Base-by-base conservation (phyloP, 768 basidiomycete species). In the Suillus subluteus region DNA sequence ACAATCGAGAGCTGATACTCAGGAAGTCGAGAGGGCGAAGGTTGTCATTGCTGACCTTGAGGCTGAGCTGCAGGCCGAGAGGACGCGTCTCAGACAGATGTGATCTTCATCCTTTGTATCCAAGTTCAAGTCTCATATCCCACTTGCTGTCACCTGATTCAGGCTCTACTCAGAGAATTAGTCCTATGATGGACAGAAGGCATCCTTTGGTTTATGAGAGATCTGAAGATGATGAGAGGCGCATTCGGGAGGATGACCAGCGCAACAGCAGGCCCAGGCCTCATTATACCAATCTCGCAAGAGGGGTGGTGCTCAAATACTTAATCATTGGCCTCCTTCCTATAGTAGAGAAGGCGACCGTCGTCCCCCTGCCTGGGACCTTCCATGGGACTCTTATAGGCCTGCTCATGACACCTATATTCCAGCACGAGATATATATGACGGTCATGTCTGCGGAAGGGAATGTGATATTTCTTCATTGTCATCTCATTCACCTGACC, bases 91-190 rank as follows among this genome's bases (percentile, higher is more conserved):
- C 62, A 80, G 91, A 66, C 79, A 82, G 9, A 79, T 94, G 72
- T 82, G 94, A 95, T 78, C 81, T 95, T 62, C 86, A 90, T 73
- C 94, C 94, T 55, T 77, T 94, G 52, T 87, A 94, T 73, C 94
- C 94, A 32, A 89, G 88, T 43, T 83, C 86, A 26, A 71, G 83
- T 35, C 83, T 88, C 73, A 84, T 94, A 72, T 78, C 86, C 32
- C 82, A 83, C 63, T 86, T 90, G 55, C 82, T 95, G 71, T 87
- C 88, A 46, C 80, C 88, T 0, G 80, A 88, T 74, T 91, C 88
- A 38, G 90, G 90, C 11, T 63, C 70, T 66, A 70, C 48, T 63
- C 70, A 68, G 66, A 78, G 73, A 74, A 64, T 69, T 69, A 54
- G 72, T 71, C 23, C 12, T 66, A 61, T 72, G 71, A 65, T 73